Evolutionary conservation across 495 filamentous ascomycete species (phyloP).

Genomic region (Penicillium herquei): DNA sequence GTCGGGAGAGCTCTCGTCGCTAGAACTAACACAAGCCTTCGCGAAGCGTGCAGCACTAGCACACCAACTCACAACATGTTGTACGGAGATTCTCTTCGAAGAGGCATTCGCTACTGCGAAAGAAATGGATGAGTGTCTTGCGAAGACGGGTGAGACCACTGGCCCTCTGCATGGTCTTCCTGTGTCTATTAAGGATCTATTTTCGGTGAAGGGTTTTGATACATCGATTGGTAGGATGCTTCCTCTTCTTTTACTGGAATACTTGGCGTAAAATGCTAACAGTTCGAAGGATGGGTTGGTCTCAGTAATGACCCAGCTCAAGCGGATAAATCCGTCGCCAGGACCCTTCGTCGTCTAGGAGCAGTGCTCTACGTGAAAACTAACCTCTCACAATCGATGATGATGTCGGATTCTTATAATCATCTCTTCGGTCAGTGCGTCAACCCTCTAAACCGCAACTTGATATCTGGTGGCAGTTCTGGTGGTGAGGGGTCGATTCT

Average conservation of each 20-base stretch:
- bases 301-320: slow-evolving; percentile 30
- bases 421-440: slow-evolving; percentile 47
- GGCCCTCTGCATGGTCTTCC: slow-evolving; percentile 69
- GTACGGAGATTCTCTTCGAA: slow-evolving; percentile 64
- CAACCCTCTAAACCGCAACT: slow-evolving; percentile 53
- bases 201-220: slow-evolving; percentile 57
- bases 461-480: slow-evolving; percentile 62
- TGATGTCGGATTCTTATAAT: slow-evolving; percentile 57
- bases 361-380: slow-evolving; percentile 65
- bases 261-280: neutral
- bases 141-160: slow-evolving; percentile 38
- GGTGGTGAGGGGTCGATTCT: slow-evolving; percentile 69
- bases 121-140: slow-evolving; percentile 41
- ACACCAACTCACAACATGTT: slow-evolving; percentile 57
- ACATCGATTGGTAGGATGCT: slow-evolving; percentile 38
- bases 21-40: slow-evolving; percentile 55
- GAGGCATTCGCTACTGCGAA: slow-evolving; percentile 41
- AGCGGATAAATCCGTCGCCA: slow-evolving; percentile 29
- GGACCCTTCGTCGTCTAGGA: slow-evolving; percentile 33
- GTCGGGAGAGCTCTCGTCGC: slow-evolving; percentile 39
- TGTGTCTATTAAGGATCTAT: slow-evolving; percentile 66
- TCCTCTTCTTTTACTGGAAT: no score
- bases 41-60: slow-evolving; percentile 58
- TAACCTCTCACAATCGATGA: slow-evolving; percentile 56
- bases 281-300: slow-evolving; percentile 34